Evolutionary conservation across 2,329 filamentous ascomycete genomes (phyloP).

Genomic region (Talaromyces sp.): DNA sequence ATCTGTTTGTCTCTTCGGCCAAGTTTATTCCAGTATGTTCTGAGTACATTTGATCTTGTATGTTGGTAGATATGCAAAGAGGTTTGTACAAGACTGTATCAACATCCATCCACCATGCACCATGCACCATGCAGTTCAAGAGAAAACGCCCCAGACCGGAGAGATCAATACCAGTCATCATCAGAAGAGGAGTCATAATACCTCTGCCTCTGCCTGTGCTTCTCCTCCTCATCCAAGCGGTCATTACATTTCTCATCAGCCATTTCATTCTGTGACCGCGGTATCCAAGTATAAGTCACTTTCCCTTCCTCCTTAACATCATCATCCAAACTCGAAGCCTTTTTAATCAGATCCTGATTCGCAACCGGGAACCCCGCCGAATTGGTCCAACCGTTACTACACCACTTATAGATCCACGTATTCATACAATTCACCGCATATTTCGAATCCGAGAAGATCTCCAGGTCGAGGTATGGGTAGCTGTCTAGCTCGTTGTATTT

Average conservation of each 20-base stretch:
- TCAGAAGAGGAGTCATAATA: too few relatives aligned
- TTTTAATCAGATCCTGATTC: neutral
- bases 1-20: too few relatives aligned
- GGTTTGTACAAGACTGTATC: too few relatives aligned
- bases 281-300: slow-evolving; percentile 1
- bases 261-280: neutral
- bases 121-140: too few relatives aligned
- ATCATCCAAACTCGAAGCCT: neutral
- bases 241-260: neutral
- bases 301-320: neutral
- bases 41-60: too few relatives aligned
- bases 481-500: neutral
- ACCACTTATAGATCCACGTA: slow-evolving; percentile 8
- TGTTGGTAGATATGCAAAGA: neutral
- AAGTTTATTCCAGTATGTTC: too few relatives aligned
- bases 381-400: neutral
- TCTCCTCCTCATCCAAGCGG: neutral
- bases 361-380: neutral
- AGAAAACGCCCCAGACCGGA: too few relatives aligned
- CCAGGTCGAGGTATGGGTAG: neutral
- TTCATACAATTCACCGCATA: slow-evolving; percentile 6
- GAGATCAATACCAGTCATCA: neutral
- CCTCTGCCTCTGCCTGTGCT: neutral
- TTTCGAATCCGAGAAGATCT: slow-evolving; percentile 1
- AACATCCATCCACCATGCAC: too few relatives aligned